Base-by-base conservation (phyloP, 2,329 filamentous ascomycete genomes). In the Fusarium zealandicum region DNA sequence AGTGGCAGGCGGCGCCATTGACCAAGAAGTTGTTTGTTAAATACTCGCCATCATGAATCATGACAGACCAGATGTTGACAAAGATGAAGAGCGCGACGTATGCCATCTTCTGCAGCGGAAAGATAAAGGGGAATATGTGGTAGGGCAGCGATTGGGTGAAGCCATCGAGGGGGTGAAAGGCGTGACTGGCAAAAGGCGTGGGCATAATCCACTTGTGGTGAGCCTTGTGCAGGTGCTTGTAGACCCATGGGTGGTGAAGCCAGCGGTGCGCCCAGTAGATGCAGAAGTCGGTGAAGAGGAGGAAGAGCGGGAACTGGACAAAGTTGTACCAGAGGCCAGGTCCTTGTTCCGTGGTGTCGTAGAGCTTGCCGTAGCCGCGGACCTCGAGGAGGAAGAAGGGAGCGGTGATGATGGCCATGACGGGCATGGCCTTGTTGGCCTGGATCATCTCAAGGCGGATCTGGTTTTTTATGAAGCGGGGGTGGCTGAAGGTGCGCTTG, bases 151-250 rank as follows among this genome's bases (percentile, higher is more conserved):
- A 90, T 79, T 98, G 93, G 10, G 87, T 83, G 76, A 89, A 97
- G 70, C 93, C 93, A 71, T 98, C 93, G 45, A 97, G 73, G 1
- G 93, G 93, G 79, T 98, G 92, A 83, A 98, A 98, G 52, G 93
- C 93, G 71, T 96, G 90, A 66, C 89, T 92, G 35, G 93, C 93
- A 73, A 86, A 97, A 1, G 93, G 93, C 3, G 92, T 96, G 3
- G 93, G 93, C 91, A 97, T 96, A 76, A 98, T 97, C 93, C 93
- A 98, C 80, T 96, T 97, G 86, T 98, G 93, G 77, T 98, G 93
- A 63, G 92, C 89, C 85, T 98, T 98, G 84, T 98, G 93, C 42
- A 97, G 82, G 64, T 81, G 80, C 80, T 93, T 96, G 84, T 98
- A 98, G 44, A 76, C 66, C 46, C 78, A 70, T 13, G 90, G 90